phyloP scores from a whole-genome alignment of 352 stramenopile species.

The Elongisporangium anandrum region DNA sequence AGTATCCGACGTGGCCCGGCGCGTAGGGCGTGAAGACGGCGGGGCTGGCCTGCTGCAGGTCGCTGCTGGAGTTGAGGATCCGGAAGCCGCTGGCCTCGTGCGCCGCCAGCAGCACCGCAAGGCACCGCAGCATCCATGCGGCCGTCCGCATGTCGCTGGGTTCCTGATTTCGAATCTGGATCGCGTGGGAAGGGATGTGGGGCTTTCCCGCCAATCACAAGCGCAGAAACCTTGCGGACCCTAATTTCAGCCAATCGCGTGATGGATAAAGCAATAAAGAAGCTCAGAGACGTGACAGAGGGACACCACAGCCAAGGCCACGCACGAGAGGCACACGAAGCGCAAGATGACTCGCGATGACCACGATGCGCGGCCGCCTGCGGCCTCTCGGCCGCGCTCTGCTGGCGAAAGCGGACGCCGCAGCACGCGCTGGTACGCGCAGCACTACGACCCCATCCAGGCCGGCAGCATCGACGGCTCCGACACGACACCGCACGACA shows the following conservation, averaged over 20 bases:
- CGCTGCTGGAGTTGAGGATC: constrained; percentile 24
- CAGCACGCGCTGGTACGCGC: constrained; percentile 47
- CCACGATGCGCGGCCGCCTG: not conserved
- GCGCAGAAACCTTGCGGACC: not conserved
- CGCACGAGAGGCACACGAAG: not conserved
- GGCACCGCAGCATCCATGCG: constrained; percentile 1
- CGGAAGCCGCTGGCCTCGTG: constrained; percentile 21
- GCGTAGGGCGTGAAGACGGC: constrained; percentile 84
- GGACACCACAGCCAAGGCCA: not conserved
- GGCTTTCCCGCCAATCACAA: constrained; percentile 1
- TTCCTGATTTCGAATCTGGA: constrained; percentile 1
- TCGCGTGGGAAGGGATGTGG: not conserved
- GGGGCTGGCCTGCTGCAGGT: constrained; percentile 20
- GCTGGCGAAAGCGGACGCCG: not conserved
- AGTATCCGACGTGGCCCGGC: constrained; percentile 73
- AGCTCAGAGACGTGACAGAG: not conserved
- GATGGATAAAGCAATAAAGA: not conserved
- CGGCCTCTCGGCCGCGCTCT: not conserved
- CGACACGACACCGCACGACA: constrained; percentile 56
- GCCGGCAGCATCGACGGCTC: constrained; percentile 73
- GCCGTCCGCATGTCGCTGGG: not conserved
- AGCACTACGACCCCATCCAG: constrained; percentile 61
- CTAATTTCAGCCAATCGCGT: constrained; percentile 3
- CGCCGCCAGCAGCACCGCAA: not conserved
- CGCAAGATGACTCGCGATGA: not conserved